Conservation (phyloP, 371 early-diverging fungal species). For the Polyrhizophydium stewartii region DNA sequence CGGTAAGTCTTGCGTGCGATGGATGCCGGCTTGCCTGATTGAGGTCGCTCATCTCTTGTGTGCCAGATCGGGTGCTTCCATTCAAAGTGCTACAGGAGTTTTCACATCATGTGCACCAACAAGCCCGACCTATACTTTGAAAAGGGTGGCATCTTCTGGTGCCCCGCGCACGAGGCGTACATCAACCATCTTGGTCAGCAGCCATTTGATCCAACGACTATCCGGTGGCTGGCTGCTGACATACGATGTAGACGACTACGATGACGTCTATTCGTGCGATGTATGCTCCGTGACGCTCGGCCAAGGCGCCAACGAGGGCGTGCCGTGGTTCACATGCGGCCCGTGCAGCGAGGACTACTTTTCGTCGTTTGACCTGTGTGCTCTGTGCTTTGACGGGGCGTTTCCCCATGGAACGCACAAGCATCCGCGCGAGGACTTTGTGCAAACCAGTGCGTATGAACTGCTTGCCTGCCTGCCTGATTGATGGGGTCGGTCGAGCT, state of each 20-base stretch:
- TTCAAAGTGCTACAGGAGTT: conserved; percentile 74
- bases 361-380: conserved; percentile 68
- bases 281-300: conserved; percentile 38
- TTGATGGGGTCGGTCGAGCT: no score
- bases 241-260: conserved; percentile 49
- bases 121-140: conserved; percentile 68
- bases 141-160: conserved; percentile 83
- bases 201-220: background rate
- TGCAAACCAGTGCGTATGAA: conserved; percentile 29
- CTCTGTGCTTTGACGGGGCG: conserved; percentile 52
- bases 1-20: conserved; percentile 16
- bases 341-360: conserved; percentile 65
- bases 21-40: no score
- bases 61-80: conserved; percentile 77
- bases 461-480: no score
- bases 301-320: conserved; percentile 34
- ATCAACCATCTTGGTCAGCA: conserved; percentile 48
- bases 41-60: no score
- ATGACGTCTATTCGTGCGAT: conserved; percentile 68
- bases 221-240: background rate
- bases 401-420: conserved; percentile 36
- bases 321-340: conserved; percentile 66
- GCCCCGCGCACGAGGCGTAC: conserved; percentile 67
- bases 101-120: conserved; percentile 76
- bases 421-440: conserved; percentile 43